These are phyloP conservation scores for Bertia moriformis DNA, from an alignment of 2,329 filamentous ascomycete species.

Conservation along the genomic window DNA sequence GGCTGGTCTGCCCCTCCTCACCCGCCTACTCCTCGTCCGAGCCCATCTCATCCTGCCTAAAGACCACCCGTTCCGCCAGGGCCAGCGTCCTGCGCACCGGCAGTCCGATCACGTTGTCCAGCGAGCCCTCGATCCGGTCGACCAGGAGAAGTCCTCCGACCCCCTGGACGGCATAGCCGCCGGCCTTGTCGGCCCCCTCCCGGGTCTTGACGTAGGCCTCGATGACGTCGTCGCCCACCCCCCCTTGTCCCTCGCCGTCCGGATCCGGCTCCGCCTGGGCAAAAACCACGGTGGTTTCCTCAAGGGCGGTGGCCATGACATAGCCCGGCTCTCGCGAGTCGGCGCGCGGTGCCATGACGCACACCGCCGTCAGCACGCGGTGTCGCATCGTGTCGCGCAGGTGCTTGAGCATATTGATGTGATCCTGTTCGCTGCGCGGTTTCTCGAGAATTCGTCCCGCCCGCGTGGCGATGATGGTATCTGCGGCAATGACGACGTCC, in stretches of 20 bases:
- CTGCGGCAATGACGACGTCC: conserved; percentile 72
- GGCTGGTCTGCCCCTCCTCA: no score
- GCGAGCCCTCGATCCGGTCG: conserved; percentile 74
- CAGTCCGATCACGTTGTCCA: conserved; percentile 88
- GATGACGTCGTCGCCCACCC: conserved; percentile 65
- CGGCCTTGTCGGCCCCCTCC: conserved; percentile 90
- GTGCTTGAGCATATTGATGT: conserved; percentile 69
- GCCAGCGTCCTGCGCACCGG: conserved; percentile 66
- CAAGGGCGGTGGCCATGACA: conserved; percentile 63
- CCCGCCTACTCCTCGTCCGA: conserved; percentile 29
- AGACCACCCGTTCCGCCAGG: conserved; percentile 78
- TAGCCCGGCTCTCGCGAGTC: conserved; percentile 78
- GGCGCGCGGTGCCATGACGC: conserved; percentile 66
- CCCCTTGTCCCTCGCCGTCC: conserved; percentile 17
- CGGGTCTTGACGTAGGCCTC: conserved; percentile 66
- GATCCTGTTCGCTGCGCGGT: conserved; percentile 66
- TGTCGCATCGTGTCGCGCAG: conserved; percentile 66
- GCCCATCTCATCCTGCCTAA: conserved; percentile 55
- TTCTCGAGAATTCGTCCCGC: conserved; percentile 78
- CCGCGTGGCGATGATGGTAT: conserved; percentile 73
- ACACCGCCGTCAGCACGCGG: conserved; percentile 75
- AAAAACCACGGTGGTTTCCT: conserved; percentile 87
- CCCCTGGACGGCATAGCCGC: conserved; percentile 88
- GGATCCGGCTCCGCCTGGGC: conserved; percentile 45
- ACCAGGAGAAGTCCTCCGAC: conserved; percentile 74